Base-by-base conservation (phyloP, 257 asterid species). In the Coffea canephora region DNA sequence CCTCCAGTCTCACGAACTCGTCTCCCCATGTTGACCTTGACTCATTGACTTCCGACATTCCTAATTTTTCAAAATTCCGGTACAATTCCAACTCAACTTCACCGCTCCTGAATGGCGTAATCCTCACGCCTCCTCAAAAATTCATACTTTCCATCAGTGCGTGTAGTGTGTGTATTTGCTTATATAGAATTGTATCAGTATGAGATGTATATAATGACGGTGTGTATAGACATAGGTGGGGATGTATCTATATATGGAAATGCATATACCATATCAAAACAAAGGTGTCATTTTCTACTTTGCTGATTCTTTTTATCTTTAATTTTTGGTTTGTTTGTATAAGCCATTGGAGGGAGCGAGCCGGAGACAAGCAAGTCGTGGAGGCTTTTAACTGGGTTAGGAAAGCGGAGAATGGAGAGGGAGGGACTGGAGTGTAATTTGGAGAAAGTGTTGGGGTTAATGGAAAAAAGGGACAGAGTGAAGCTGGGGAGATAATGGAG, bases 21-120 rank as follows among this genome's bases (percentile, higher is more conserved):
- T 84, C 82, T 73, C 82, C 73, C 90, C 91, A 85, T 23, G 86
- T 48, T 43, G 88, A 48, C 80, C 72, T 69, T 65, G 92, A 87
- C 80, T 88, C 94, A 88, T 91, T 91, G 90, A 86, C 96, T 71
- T 83, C 84, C 74, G 96, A 84, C 95, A 93, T 94, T 12, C 25
- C 81, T 65, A 78, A 71, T 41, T 76, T 52, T 73, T 21, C 59
- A 64, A 59, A 65, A 59, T 2, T 25, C 25, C 48, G 64, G 27
- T 46, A 5, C 41, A 81, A 64, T 3, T 62, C 10, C 16, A 11
- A 64, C 39, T 25, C 73, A 49, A 87, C 78, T 75, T 73, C 77
- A 43, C 61, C 61, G 74, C 67, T 73, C 77, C 34, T 50, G 79
- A 74, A 80, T 69, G 87, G 83, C 86, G 88, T 74, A 81, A 85